Base-by-base conservation (phyloP, 2,329 filamentous ascomycete genomes). In the Colletotrichum sublineola region DNA sequence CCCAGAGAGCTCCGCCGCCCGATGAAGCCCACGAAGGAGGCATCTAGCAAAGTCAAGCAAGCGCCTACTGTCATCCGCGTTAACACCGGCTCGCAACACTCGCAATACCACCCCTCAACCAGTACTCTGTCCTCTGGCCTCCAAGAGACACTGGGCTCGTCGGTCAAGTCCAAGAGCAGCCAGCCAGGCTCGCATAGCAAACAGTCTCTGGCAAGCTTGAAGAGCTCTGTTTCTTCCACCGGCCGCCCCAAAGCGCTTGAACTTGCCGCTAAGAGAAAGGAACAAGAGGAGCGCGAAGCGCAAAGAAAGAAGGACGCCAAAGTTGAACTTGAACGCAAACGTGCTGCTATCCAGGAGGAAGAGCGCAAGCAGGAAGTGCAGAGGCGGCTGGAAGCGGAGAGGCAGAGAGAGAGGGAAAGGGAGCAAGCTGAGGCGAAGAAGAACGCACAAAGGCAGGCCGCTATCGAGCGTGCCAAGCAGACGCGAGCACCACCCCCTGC, bases 291-390 rank as follows among this genome's bases (percentile, higher is more conserved):
- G 79, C 90, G 91, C 60, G 93, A 95, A 75, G 90, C 90, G 18
- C 91, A 95, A 77, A 90, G 92, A 62, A 96, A 94, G 78, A 91
- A 92, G 11, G 93, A 97, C 29, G 91, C 92, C 48, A 97, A 97
- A 82, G 89, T 91, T 20, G 94, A 97, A 77, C 84, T 93, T 44
- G 94, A 97, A 79, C 91, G 93, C 60, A 94, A 95, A 82, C 88
- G 93, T 71, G 89, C 89, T 60, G 90, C 89, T 7, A 81, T 84
- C 24, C 91, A 92, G 75, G 91, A 92, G 73, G 91, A 93, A 75
- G 89, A 93, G 76, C 86, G 85, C 67, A 88, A 84, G 62, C 87
- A 89, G 73, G 90, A 92, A 68, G 84, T 88, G 73, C 85, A 88
- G 74, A 85, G 85, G 38, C 89, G 89, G 67, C 86, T 89, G 65